These are phyloP conservation scores for Oemleria cerasiformis DNA, from an alignment of 306 rosid species.

Conservation along the genomic window DNA sequence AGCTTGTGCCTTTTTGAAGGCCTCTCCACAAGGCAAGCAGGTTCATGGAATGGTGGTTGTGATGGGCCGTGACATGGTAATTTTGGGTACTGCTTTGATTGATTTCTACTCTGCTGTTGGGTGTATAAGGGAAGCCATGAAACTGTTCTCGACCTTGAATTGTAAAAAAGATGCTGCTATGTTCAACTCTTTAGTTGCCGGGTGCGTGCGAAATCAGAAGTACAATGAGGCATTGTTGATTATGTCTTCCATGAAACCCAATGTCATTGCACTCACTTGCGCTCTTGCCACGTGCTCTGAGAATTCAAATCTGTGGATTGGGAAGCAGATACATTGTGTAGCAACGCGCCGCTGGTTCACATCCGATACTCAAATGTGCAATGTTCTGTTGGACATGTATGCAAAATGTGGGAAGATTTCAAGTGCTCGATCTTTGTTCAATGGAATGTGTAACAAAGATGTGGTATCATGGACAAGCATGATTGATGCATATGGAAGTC, in stretches of 20 bases:
- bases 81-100: slow-evolving; percentile 60
- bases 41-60: slow-evolving; percentile 64
- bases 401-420: slow-evolving; percentile 51
- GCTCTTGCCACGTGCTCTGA: slow-evolving; percentile 61
- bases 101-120: slow-evolving; percentile 55
- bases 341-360: slow-evolving; percentile 48
- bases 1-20: slow-evolving; percentile 52
- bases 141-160: slow-evolving; percentile 37
- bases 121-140: slow-evolving; percentile 44
- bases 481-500: slow-evolving; percentile 53
- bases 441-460: slow-evolving; percentile 36
- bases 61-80: slow-evolving; percentile 55
- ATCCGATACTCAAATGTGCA: slow-evolving; percentile 47
- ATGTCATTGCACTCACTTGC: slow-evolving; percentile 53
- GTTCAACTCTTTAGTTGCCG: slow-evolving; percentile 52
- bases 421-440: slow-evolving; percentile 36
- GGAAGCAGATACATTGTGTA: slow-evolving; percentile 62
- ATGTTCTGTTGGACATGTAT: slow-evolving; percentile 53
- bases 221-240: slow-evolving; percentile 41
- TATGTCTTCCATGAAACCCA: slow-evolving; percentile 46
- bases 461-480: slow-evolving; percentile 60
- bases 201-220: slow-evolving; percentile 46
- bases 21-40: slow-evolving; percentile 50
- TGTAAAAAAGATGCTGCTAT: slow-evolving; percentile 44
- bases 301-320: slow-evolving; percentile 46